A percentile compares a stretch with the other conserved stretches of the same genome.
phyloP scores from a whole-genome alignment of 257 asterid genomes.

The Rubia yunnanensis region DNA sequence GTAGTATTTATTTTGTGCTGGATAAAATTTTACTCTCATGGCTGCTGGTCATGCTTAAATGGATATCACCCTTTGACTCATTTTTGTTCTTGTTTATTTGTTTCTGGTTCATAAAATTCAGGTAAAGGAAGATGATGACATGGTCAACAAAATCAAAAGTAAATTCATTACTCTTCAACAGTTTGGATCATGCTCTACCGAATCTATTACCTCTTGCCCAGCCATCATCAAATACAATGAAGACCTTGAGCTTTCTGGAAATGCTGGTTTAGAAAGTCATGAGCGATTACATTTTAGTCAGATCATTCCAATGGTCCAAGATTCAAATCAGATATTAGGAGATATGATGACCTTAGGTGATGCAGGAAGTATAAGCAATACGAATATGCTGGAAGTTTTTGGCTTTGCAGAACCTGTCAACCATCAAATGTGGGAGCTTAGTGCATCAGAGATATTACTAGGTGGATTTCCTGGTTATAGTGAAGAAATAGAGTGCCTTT shows the following conservation, averaged over 20 bases:
- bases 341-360: slow-evolving; percentile 18
- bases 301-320: slow-evolving; percentile 34
- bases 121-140: slow-evolving; percentile 64
- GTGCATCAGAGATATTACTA: slow-evolving; percentile 21
- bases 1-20: not conserved
- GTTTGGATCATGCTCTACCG: slow-evolving; percentile 20
- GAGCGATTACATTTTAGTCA: slow-evolving; percentile 21
- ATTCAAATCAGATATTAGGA: slow-evolving; percentile 26
- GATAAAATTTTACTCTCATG: not conserved
- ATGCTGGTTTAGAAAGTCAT: slow-evolving; percentile 18
- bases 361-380: slow-evolving; percentile 22
- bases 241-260: slow-evolving; percentile 22
- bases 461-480: slow-evolving; percentile 23
- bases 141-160: slow-evolving; percentile 30
- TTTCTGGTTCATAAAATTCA: slow-evolving; percentile 20
- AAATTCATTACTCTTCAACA: slow-evolving; percentile 28
- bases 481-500: slow-evolving; percentile 26
- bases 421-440: slow-evolving; percentile 30
- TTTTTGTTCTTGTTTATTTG: not conserved
- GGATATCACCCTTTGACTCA: not conserved
- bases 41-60: not conserved
- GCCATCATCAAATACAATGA: slow-evolving; percentile 17
- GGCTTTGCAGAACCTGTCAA: slow-evolving; percentile 22
- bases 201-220: slow-evolving; percentile 18
- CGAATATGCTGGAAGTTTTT: slow-evolving; percentile 21